A percentile compares a stretch with the other conserved stretches of the same genome.
Evolutionary conservation across 2,329 filamentous ascomycete genomes (phyloP).

Genomic region (Pyrenochaeta sp.): DNA sequence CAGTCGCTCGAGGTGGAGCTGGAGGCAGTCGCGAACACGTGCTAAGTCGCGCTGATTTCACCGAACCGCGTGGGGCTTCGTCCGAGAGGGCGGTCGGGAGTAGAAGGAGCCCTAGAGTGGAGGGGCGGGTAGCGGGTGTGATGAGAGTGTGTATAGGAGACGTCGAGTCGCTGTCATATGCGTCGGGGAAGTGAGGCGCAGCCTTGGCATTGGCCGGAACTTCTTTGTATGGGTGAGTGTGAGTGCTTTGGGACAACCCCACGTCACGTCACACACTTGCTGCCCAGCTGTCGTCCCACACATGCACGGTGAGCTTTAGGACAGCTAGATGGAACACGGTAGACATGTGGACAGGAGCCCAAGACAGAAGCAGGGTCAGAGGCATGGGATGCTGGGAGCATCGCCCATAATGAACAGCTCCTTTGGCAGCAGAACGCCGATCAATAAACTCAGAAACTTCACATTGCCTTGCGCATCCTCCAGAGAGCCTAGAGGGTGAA

Average conservation of each 20-base stretch:
- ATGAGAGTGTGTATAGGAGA: slow-evolving; percentile 35
- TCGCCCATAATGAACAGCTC: background rate
- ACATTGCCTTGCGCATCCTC: background rate
- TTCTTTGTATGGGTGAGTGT: slow-evolving; percentile 15
- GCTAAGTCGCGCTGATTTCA: slow-evolving; percentile 32
- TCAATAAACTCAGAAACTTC: background rate
- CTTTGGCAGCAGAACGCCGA: background rate
- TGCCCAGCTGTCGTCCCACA: background rate
- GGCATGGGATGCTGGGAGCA: slow-evolving; percentile 1
- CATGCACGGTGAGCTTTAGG: background rate
- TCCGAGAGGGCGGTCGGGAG: slow-evolving; percentile 33
- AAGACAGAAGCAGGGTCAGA: background rate
- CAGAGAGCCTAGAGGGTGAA: background rate
- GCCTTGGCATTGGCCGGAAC: slow-evolving; percentile 26
- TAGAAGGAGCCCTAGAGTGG: slow-evolving; percentile 37
- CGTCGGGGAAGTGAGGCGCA: slow-evolving; percentile 14
- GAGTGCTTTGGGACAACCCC: background rate
- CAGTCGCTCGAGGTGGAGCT: slow-evolving; percentile 17
- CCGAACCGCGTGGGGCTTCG: slow-evolving; percentile 33
- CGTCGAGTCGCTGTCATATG: slow-evolving; percentile 25
- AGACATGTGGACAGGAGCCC: background rate
- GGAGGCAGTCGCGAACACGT: slow-evolving; percentile 26
- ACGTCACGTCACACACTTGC: background rate
- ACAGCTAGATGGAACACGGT: background rate
- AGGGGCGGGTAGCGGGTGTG: slow-evolving; percentile 41